Evolutionary conservation across 768 basidiomycete genomes (phyloP), one percentile per base, ranked within the genome.

Genomic region (Rhizopogon rudus): DNA sequence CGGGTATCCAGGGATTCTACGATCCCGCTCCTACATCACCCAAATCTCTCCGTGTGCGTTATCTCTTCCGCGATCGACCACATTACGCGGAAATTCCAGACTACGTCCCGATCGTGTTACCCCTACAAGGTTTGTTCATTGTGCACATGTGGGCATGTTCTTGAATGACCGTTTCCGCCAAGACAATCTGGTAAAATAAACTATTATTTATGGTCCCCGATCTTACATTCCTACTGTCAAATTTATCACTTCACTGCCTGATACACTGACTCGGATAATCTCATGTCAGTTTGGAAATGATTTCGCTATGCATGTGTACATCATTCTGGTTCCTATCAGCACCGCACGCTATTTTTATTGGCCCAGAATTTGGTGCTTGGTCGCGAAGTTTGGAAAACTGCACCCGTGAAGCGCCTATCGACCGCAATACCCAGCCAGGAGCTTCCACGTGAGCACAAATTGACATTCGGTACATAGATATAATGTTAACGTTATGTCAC

Each of bases 41-140:
- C 46, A 94, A 95, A 73, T 74, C 74, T 5, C 72, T 94, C 51
- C 77, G 82, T 31, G 75, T 95, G 40, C 81, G 83, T 44, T 95
- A 95, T 71, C 71, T 80, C 45, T 97, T 95, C 77, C 78, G 80
- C 63, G 84, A 83, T 41, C 79, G 80, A 56, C 63, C 73, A 70
- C 93, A 95, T 66, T 88, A 84, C 63, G 83, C 86, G 66, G 90
- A 92, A 65, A 83, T 88, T 53, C 80, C 85, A 59, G 89, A 87
- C 65, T 80, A 82, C 71, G 66, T 77, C 55, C 79, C 86, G 41
- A 79, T 86, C 9, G 81, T 94, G 22, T 77, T 91, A 54, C 91
- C 90, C 51, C 74, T 91, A 67, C 75, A 81, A 80, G 87, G 88
- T 87, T 67, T 65, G 84, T 71, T 61, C 61, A 62, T 60, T 43